phyloP scores from a whole-genome alignment of 345 rosid species.

The Citrus hindsii region DNA sequence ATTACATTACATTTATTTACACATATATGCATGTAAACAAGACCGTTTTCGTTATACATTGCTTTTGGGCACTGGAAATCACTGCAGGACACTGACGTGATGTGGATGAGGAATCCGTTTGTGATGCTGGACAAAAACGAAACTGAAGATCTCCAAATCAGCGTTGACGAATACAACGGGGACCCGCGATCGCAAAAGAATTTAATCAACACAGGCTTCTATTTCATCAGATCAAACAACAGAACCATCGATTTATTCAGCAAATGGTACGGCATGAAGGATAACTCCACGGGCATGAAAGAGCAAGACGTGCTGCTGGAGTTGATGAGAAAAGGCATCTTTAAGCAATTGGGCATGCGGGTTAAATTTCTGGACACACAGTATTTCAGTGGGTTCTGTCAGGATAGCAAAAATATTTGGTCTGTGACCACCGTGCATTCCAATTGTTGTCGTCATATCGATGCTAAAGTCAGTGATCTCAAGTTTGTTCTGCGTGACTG shows the following conservation, averaged over 20 bases:
- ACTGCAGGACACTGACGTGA: slow-evolving; percentile 60
- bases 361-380: slow-evolving; percentile 51
- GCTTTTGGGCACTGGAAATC: not conserved
- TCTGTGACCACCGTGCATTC: slow-evolving; percentile 70
- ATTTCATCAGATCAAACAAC: slow-evolving; percentile 62
- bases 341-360: slow-evolving; percentile 30
- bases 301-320: slow-evolving; percentile 69
- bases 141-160: slow-evolving; percentile 60
- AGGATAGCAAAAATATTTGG: slow-evolving; percentile 46
- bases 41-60: not conserved
- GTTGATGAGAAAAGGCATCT: slow-evolving; percentile 36
- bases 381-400: slow-evolving; percentile 77
- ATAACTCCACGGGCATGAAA: slow-evolving; percentile 47
- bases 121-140: slow-evolving; percentile 27
- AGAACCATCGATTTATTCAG: slow-evolving; percentile 55
- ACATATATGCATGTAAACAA: not conserved
- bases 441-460: slow-evolving; percentile 72
- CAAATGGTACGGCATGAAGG: slow-evolving; percentile 57
- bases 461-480: slow-evolving; percentile 64
- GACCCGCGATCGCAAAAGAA: slow-evolving; percentile 30
- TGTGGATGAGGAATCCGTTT: slow-evolving; percentile 79
- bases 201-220: slow-evolving; percentile 69
- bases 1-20: not conserved
- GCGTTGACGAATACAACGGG: slow-evolving; percentile 44
- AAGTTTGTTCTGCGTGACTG: slow-evolving; percentile 51